Percentiles rank a stretch among this genome's conserved stretches.
phyloP scores from a whole-genome alignment of 805 yeast genomes.

The Candida fluviatilis region DNA sequence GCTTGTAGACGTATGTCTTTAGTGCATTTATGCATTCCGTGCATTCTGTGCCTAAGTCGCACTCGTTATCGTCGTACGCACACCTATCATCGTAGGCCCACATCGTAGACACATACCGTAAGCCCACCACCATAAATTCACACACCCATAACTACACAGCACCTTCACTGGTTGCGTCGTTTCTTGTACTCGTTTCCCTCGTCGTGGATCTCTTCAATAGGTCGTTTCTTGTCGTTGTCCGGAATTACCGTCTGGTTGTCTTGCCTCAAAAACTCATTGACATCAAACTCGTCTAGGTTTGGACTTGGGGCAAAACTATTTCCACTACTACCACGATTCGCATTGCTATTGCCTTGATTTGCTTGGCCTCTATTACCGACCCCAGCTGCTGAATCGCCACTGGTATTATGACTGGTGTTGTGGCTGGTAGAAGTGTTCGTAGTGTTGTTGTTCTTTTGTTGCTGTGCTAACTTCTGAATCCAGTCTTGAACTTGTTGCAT shows the following conservation, averaged over 20 bases:
- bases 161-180: not conserved
- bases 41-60: too few species aligned
- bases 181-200: conserved; percentile 5
- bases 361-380: too few species aligned
- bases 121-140: too few species aligned
- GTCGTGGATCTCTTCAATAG: conserved; percentile 14
- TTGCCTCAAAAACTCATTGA: conserved; percentile 24
- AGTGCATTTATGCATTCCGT: too few species aligned
- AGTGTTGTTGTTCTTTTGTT: conserved; percentile 16
- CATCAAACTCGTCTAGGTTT: conserved; percentile 27
- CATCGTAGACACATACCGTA: too few species aligned
- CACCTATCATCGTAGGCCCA: too few species aligned
- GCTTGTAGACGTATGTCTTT: too few species aligned
- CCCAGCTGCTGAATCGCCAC: too few species aligned
- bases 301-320: conserved; percentile 5
- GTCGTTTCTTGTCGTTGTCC: conserved; percentile 9
- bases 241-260: conserved; percentile 1
- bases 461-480: conserved; percentile 37
- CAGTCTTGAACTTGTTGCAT: conserved; percentile 56
- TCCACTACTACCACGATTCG: not conserved
- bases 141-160: too few species aligned
- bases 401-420: not conserved
- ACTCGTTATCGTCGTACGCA: too few species aligned
- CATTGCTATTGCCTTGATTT: not conserved
- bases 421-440: conserved; percentile 10